Base-by-base conservation (phyloP, 306 rosid genomes). In the Trichosanthes cucumerina region DNA sequence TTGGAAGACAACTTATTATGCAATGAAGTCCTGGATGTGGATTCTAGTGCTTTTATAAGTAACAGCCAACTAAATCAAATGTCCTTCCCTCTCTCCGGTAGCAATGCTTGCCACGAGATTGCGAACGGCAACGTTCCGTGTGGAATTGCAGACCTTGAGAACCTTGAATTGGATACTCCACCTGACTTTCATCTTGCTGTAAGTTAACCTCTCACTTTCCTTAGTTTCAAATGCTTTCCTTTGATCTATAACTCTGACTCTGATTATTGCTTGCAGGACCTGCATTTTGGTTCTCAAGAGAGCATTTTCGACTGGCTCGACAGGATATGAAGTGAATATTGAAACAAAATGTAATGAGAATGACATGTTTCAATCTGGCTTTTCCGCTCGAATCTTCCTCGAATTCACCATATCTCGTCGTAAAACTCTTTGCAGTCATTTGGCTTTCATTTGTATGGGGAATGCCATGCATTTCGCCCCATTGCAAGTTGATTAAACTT, bases 161-260 rank as follows among this genome's bases (percentile, higher is more conserved):
- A 88, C 87, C 79, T 95, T 41, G 90, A 89, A 4, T 70, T 95
- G 68, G 98, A 77, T 59, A 80, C 89, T 82, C 93, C 90, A 23
- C 97, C 96, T n/a, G 97, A 95, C 84, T 92, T 86, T 81, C 90
- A 81, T 64, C 87, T 89, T 28, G 28, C 85, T 56, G 98, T 95
- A 86, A 88, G 96, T 68, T 78, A 47, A 77, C 63, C 64, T 53
- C 53, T 71, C 39, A 43, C 76, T 26, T 72, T 74, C 52, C 39
- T 65, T 72, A 60, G 13, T 66, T 80, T 80, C 63, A 26, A 14
- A 39, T 63, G 33, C 50, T 63, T 19, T 64, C 60, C 63, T 46
- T 34, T 85, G 80, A 63, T 75, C 24, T 52, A 49, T 33, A 46
- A 63, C 63, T 77, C 68, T 44, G 59, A 36, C 10, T 62, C 6